Percentiles rank a stretch among this genome's conserved stretches.
Evolutionary conservation across 1,139 yeast species (phyloP).

Genomic region (Nakaseomyces kungkrabaensis): DNA sequence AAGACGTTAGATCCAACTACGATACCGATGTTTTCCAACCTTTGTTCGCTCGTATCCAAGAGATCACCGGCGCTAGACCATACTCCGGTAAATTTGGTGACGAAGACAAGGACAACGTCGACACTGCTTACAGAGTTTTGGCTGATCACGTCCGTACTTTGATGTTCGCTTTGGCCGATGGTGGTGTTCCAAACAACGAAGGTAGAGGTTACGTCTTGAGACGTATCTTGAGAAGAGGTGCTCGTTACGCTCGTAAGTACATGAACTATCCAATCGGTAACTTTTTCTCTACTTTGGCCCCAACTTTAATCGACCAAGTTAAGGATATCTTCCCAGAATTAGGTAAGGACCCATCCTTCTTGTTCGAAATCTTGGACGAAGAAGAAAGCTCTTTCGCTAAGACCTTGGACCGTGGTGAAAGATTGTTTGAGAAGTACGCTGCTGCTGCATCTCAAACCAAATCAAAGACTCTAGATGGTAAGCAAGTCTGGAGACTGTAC

Average conservation of each 20-base stretch:
- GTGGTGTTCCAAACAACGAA: constrained; percentile 98
- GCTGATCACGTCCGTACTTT: constrained; percentile 98
- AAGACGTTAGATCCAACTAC: constrained; percentile 82
- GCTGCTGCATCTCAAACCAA: constrained; percentile 67
- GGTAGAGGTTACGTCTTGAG: constrained; percentile 98
- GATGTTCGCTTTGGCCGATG: constrained; percentile 92
- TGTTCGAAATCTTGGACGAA: constrained; percentile 86
- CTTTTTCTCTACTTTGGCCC: constrained; percentile 85
- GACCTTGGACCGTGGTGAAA: constrained; percentile 97
- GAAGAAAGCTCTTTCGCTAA: constrained; percentile 92
- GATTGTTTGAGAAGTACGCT: constrained; percentile 88
- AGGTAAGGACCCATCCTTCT: constrained; percentile 55
- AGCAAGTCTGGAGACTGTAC: constrained; percentile 95
- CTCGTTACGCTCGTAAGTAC: constrained; percentile 92
- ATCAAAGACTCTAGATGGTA: constrained; percentile 73
- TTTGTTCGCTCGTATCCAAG: constrained; percentile 72
- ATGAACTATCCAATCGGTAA: constrained; percentile 92
- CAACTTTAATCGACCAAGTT: constrained; percentile 85
- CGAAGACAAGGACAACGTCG: constrained; percentile 89
- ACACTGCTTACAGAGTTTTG: constrained; percentile 93
- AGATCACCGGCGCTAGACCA: constrained; percentile 84
- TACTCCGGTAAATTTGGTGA: constrained; percentile 88
- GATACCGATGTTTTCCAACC: constrained; percentile 97
- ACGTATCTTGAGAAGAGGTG: constrained; percentile 95
- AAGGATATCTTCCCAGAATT: constrained; percentile 87